Evolutionary conservation across 75 land plant species (phyloP).

Genomic region (Cryptomeria japonica): DNA sequence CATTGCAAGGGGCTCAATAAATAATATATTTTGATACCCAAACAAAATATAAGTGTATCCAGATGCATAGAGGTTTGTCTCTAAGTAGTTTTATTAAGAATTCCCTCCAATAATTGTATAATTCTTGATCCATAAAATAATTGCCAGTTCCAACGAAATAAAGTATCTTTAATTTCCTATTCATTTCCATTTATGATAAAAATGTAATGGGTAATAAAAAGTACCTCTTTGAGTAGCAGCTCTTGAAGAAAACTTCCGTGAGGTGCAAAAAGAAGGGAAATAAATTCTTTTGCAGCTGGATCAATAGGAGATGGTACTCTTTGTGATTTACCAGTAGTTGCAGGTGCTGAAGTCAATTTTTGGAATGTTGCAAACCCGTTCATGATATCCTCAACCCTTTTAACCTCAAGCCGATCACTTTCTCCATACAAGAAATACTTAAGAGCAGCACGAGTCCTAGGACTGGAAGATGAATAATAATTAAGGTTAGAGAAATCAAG

Average conservation of each 20-base stretch:
- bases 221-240: constrained; percentile 46
- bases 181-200: not conserved
- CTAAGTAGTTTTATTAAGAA: not conserved
- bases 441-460: constrained; percentile 44
- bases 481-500: not conserved
- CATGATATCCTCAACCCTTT: constrained; percentile 36
- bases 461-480: constrained; percentile 24
- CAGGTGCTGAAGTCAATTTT: constrained; percentile 19
- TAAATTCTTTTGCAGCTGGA: constrained; percentile 37
- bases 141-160: not conserved
- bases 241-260: constrained; percentile 55
- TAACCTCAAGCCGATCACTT: constrained; percentile 33
- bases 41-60: not conserved
- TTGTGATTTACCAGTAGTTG: constrained; percentile 5
- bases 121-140: not conserved
- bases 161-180: not conserved
- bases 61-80: not conserved
- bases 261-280: constrained; percentile 38
- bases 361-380: constrained; percentile 42
- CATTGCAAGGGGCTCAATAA: not conserved
- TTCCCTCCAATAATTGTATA: not conserved
- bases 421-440: constrained; percentile 55
- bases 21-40: not conserved
- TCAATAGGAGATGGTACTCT: constrained; percentile 18
- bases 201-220: no score